These are phyloP conservation scores for Fusarium illudens DNA, from an alignment of 2,329 filamentous ascomycete species.

Conservation along the genomic window DNA sequence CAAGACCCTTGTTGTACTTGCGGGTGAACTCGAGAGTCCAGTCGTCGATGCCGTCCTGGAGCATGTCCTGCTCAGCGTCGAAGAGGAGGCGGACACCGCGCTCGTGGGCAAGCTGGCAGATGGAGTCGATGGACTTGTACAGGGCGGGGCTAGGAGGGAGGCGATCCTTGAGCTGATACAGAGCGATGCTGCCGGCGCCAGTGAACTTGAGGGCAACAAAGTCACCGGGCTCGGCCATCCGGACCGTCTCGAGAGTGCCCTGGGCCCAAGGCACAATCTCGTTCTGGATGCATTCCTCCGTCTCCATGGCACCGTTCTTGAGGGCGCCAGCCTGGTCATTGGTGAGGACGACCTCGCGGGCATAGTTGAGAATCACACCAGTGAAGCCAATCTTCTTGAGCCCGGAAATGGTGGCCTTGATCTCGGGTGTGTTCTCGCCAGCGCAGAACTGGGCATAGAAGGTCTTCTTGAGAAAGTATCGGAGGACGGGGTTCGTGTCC, in stretches of 20 bases:
- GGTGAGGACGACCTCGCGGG: slow-evolving; percentile 78
- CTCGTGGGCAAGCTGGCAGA: slow-evolving; percentile 75
- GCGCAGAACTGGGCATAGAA: slow-evolving; percentile 94
- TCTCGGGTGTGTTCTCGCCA: slow-evolving; percentile 76
- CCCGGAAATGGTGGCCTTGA: slow-evolving; percentile 68
- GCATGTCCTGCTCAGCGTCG: slow-evolving; percentile 83
- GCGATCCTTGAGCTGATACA: slow-evolving; percentile 71
- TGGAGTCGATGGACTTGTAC: slow-evolving; percentile 73
- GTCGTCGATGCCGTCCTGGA: slow-evolving; percentile 81
- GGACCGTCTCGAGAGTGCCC: slow-evolving; percentile 78
- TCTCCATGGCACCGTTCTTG: slow-evolving; percentile 57
- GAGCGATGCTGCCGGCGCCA: slow-evolving; percentile 78
- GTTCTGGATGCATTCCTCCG: slow-evolving; percentile 57
- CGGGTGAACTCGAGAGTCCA: slow-evolving; percentile 82
- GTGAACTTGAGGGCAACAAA: slow-evolving; percentile 80
- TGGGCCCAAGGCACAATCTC: slow-evolving; percentile 77
- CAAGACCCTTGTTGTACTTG: slow-evolving; percentile 73
- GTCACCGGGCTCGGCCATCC: slow-evolving; percentile 69
- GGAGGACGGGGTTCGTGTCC: slow-evolving; percentile 77
- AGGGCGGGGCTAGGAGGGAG: slow-evolving; percentile 71
- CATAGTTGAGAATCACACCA: slow-evolving; percentile 86
- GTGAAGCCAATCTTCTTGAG: slow-evolving; percentile 80
- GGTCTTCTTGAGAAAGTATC: slow-evolving; percentile 77
- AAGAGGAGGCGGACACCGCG: slow-evolving; percentile 80
- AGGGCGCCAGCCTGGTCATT: slow-evolving; percentile 60